Conservation (phyloP, 768 basidiomycete genomes). For the Lactarius deliciosus region DNA sequence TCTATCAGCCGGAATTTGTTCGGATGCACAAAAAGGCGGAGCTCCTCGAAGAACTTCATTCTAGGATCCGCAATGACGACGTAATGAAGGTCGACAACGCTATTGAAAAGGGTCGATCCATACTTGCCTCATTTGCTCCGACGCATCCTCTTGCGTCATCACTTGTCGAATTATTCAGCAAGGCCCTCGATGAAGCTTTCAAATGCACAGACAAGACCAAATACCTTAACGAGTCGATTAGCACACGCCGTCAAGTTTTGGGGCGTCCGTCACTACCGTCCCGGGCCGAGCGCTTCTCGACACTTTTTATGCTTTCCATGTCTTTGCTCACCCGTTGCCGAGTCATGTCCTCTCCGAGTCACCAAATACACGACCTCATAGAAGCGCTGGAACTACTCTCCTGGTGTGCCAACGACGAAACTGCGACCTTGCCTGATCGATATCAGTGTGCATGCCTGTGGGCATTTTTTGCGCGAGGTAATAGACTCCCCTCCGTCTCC, state of each 20-base stretch:
- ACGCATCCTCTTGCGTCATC: no score
- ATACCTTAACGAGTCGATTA: neutral
- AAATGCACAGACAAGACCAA: neutral
- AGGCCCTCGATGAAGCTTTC: no score
- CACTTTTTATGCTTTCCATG: no score
- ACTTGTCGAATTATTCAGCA: neutral
- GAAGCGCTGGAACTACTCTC: neutral
- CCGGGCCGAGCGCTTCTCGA: no score
- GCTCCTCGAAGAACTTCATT: neutral
- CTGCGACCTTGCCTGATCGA: neutral
- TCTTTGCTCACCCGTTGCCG: no score
- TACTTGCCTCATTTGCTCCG: no score
- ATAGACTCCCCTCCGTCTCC: neutral
- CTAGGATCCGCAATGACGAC: no score
- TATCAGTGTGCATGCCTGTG: neutral
- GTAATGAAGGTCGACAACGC: neutral
- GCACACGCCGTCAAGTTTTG: neutral
- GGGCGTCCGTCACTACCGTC: no score
- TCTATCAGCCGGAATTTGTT: no score
- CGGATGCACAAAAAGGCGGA: rapidly evolving
- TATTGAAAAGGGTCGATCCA: no score
- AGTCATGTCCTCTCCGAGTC: no score
- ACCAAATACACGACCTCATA: neutral
- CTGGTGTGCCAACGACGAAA: neutral
- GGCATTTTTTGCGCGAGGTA: neutral